phyloP scores from a whole-genome alignment of 2,329 filamentous ascomycete genomes.

The Colletotrichum cordylinicola region DNA sequence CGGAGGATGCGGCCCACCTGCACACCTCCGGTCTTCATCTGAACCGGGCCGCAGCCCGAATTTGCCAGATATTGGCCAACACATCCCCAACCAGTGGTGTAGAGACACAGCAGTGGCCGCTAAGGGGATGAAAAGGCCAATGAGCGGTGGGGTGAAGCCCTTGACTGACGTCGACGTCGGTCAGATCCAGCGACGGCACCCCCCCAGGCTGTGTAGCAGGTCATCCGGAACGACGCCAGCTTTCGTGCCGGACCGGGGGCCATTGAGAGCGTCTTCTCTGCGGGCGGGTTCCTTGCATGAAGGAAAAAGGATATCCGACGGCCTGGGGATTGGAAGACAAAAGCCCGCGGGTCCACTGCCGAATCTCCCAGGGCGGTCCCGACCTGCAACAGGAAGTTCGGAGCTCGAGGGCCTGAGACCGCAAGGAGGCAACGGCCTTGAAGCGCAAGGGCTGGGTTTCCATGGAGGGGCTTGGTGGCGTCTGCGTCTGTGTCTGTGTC shows the following conservation, averaged over 20 bases:
- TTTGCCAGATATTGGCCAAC: neutral
- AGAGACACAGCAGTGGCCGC: neutral
- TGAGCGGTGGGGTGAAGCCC: conserved; percentile 2
- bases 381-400: conserved; percentile 11
- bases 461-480: neutral
- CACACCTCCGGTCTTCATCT: neutral
- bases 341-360: neutral
- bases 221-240: conserved; percentile 2
- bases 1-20: neutral
- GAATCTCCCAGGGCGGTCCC: neutral
- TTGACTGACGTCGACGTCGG: neutral
- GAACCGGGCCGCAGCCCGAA: neutral
- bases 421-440: neutral
- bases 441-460: neutral
- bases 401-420: neutral
- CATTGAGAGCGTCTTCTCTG: neutral
- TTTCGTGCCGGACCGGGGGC: conserved; percentile 3
- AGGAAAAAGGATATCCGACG: neutral
- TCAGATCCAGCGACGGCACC: neutral
- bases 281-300: conserved; percentile 11
- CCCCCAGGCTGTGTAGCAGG: conserved; percentile 3
- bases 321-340: neutral
- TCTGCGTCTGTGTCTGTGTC: neutral
- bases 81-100: neutral
- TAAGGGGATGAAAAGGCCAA: neutral